Base-by-base conservation (phyloP, 176 grass and related monocot species). In the Chrysopogon serrulatus region DNA sequence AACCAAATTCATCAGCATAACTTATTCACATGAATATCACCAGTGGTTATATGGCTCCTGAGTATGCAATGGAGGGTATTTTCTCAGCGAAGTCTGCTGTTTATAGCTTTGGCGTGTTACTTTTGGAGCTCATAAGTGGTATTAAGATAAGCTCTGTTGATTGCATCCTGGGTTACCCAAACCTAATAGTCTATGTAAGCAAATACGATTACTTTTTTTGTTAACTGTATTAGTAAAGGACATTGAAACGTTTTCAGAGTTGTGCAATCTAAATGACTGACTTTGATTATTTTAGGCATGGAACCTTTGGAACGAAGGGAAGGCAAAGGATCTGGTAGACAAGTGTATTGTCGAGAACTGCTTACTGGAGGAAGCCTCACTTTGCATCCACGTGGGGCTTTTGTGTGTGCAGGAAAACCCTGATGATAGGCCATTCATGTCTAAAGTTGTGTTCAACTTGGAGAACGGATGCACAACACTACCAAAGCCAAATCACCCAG, bases 101-200 rank as follows among this genome's bases (percentile, higher is more conserved):
- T 32, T 91, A 87, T 36, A 91, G 76, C 68, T 88, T 88, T 17
- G 89, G 89, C 6, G 82, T 87, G 7, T 47, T 88, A 43, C 59
- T 92, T 72, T 31, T 89, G 26, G 87, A 92, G 51, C 69, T 89
- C 28, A 65, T 92, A 16, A 77, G 67, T 76, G 83, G 90, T 39
- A 36, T 76, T 35, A 89, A 48, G 66, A 92, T 62, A 64, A 89
- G 75, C 54, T 76, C 30, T 24, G 79, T 32, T 24, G 44, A 65
- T 56, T 37, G 65, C 26, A 61, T 60, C 35, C 60, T 71, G 7
- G 73, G 54, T 24, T 92, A 43, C 48, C 74, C 82, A n/a, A n/a
- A n/a, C n/a, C n/a, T n/a, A n/a, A n/a, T n/a, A n/a, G n/a, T n/a
- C n/a, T n/a, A n/a, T n/a, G 90, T 89, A 80, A 86, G 84, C 40